Percentiles rank a stretch among this genome's conserved stretches.
phyloP scores from a whole-genome alignment of 768 basidiomycete species.

The Lyophyllum semitale region DNA sequence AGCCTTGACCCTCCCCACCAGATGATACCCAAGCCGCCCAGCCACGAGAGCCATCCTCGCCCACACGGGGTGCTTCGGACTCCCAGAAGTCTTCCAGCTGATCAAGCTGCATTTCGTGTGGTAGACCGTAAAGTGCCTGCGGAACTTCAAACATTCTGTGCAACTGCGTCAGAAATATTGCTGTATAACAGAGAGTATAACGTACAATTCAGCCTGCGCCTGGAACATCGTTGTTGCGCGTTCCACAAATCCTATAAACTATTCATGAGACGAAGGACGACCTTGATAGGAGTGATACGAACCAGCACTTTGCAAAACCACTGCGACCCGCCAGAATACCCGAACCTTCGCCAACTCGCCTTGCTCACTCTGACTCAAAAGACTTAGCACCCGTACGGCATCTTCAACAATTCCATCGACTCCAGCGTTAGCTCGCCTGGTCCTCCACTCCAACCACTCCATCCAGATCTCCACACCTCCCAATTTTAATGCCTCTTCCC shows the following conservation, averaged over 20 bases:
- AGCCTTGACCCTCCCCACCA: slow-evolving; percentile 35
- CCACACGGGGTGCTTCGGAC: slow-evolving; percentile 73
- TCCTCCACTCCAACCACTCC: slow-evolving; percentile 81
- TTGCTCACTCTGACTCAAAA: slow-evolving; percentile 41
- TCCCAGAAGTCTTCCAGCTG: slow-evolving; percentile 85
- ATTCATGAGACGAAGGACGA: neutral
- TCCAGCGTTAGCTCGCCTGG: slow-evolving; percentile 47
- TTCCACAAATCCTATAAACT: slow-evolving; percentile 63
- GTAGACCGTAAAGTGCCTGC: slow-evolving; percentile 35
- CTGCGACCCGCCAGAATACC: slow-evolving; percentile 70
- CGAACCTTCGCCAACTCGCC: slow-evolving; percentile 57
- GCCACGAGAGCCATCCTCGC: slow-evolving; percentile 65
- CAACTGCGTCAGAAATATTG: slow-evolving; percentile 3
- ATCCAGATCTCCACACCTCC: slow-evolving; percentile 66
- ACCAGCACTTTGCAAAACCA: slow-evolving; percentile 71
- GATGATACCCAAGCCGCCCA: slow-evolving; percentile 66
- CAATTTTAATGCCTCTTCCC: slow-evolving; percentile 64
- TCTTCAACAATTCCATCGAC: slow-evolving; percentile 57
- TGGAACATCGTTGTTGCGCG: slow-evolving; percentile 79
- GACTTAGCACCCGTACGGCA: slow-evolving; percentile 45
- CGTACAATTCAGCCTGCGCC: slow-evolving; percentile 82
- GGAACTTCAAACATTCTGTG: slow-evolving; percentile 64
- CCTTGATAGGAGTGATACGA: slow-evolving; percentile 14
- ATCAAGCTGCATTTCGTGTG: slow-evolving; percentile 53
- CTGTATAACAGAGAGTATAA: neutral